These are phyloP conservation scores for Thoreauomyces humboldtii DNA, from an alignment of 192 early-diverging fungal species.

Conservation along the genomic window DNA sequence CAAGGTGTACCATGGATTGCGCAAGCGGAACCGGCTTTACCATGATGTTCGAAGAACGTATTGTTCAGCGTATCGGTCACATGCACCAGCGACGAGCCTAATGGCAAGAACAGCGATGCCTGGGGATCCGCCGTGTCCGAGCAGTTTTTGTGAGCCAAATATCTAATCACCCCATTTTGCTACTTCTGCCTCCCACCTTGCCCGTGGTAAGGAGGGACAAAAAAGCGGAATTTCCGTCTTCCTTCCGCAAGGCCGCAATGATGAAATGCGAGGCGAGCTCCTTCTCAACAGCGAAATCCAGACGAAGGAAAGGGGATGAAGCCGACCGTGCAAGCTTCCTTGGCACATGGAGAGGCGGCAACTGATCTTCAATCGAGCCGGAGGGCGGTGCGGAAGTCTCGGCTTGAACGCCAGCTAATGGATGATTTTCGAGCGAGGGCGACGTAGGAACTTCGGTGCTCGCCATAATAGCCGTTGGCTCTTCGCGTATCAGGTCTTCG, in stretches of 20 bases:
- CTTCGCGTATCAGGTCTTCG: too few species aligned
- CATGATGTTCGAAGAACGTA: slow-evolving; percentile 23
- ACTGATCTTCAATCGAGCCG: too few species aligned
- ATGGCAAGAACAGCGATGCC: slow-evolving; percentile 10
- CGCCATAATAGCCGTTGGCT: too few species aligned
- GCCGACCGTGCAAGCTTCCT: slow-evolving; percentile 1
- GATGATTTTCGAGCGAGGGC: too few species aligned
- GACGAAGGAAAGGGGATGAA: not conserved
- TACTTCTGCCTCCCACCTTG: not conserved
- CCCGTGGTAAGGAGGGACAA: not conserved
- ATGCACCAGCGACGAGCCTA: slow-evolving; percentile 6
- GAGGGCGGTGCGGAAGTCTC: too few species aligned
- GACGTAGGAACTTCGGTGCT: too few species aligned
- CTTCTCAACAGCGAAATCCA: not conserved
- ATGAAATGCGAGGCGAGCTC: slow-evolving; percentile 11
- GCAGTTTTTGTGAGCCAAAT: not conserved
- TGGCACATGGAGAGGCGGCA: too few species aligned
- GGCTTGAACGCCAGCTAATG: too few species aligned
- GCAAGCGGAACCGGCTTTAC: not conserved
- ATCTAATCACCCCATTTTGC: not conserved
- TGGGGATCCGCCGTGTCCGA: too few species aligned
- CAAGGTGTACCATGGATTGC: not conserved
- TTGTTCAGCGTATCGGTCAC: slow-evolving; percentile 2
- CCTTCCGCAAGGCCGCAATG: not conserved
- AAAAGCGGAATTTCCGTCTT: not conserved